Base-by-base conservation (phyloP, 352 stramenopile species). In the Phytopythium ostracodes region DNA sequence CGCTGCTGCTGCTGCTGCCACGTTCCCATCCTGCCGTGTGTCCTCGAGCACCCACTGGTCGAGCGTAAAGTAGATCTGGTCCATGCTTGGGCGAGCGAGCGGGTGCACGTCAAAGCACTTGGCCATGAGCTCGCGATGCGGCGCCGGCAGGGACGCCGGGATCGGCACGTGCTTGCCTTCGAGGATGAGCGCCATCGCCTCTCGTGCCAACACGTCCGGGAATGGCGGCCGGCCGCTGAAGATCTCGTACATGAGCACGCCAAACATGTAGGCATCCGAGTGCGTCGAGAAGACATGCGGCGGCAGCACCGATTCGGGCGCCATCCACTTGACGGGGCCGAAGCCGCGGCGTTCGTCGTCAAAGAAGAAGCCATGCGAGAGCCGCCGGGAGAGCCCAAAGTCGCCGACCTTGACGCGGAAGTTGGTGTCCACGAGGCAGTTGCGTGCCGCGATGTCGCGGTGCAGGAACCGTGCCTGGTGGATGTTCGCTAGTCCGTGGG, bases 211-310 rank as follows among this genome's bases (percentile, higher is more conserved):
- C 33, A 88, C 50, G n/a, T 67, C 71, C 8, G 74, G 73, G 63
- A 90, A 92, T 17, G 83, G 83, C 38, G 71, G 59, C 9, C 70
- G 53, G 17, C 82, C 82, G 35, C 72, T 88, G 60, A 90, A 92
- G 35, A 90, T 86, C 56, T 92, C 83, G 65, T 85, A 92, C 56
- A 92, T 70, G 15, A 89, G 60, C 22, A 90, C 78, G 8, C 80
- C 82, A 29, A 90, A 92, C 77, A 88, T 88, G 72, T 88, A 92
- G 57, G 79, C 75, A 62, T 92, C 83, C 18, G 83, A 90, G 35
- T 79, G 79, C 18, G 70, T 79, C 2, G 82, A 92, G 62, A 90
- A 92, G 9, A 90, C 38, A 49, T 92, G 77, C 8, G 82, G 83
- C 18, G 83, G 77, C 14, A 78, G 56, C 10, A 90, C 75, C 0